phyloP scores from a whole-genome alignment of 208 protist species.

The Sergeia podlipaevii region DNA sequence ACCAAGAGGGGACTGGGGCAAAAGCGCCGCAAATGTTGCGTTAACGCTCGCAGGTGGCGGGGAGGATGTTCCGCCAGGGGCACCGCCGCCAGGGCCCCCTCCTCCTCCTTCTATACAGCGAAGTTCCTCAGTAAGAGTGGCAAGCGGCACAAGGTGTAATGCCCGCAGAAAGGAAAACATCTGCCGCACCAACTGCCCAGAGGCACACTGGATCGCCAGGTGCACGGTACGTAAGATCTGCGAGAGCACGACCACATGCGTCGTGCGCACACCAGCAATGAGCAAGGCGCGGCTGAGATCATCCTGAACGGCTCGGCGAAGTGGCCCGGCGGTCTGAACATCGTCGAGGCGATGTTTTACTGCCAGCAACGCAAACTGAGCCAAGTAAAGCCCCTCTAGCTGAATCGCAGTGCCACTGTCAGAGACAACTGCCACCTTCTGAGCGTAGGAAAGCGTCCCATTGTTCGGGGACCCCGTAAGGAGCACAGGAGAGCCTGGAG shows the following conservation, averaged over 20 bases:
- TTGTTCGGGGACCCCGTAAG: no score
- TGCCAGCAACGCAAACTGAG: conserved; percentile 54
- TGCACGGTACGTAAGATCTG: conserved; percentile 82
- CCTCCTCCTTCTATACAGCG: background rate
- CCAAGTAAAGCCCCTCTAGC: conserved; percentile 69
- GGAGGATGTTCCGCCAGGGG: background rate
- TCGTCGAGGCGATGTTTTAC: conserved; percentile 22
- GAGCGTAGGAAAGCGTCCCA: no score
- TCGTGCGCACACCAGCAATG: conserved; percentile 51
- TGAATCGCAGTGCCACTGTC: conserved; percentile 38
- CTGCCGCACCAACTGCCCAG: conserved; percentile 66
- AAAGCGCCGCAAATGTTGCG: background rate
- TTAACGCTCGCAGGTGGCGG: background rate
- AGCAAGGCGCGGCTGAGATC: conserved; percentile 73
- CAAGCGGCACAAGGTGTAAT: conserved; percentile 76
- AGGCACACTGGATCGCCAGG: conserved; percentile 43
- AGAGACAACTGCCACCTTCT: background rate
- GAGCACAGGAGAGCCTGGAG: no score
- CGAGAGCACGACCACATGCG: conserved; percentile 73
- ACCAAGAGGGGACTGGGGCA: no score
- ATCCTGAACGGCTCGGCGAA: conserved; percentile 61
- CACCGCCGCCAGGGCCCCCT: background rate
- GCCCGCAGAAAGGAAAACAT: conserved; percentile 76
- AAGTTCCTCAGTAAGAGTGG: conserved; percentile 47
- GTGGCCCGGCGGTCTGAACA: conserved; percentile 5